Conservation (phyloP, 164 flowering plant genomes). For the Magnolia kwangsiensis region DNA sequence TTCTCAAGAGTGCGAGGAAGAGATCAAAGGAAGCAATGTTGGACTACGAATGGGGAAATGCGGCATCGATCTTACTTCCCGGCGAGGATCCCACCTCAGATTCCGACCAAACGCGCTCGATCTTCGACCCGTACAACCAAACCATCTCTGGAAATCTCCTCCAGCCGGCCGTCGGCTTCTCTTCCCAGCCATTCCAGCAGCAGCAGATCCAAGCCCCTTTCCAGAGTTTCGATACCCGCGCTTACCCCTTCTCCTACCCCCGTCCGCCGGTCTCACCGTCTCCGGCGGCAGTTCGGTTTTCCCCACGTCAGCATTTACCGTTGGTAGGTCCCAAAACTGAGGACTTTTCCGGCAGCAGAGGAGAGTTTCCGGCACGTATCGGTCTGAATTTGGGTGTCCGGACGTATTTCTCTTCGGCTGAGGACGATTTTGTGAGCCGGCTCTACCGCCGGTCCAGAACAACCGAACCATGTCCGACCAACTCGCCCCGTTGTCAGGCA, state of each 20-base stretch:
- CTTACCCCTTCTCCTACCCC: background rate
- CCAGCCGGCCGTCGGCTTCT: conserved; percentile 8
- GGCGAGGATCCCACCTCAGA: conserved; percentile 30
- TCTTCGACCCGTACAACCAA: conserved; percentile 43
- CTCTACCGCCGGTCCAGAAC: conserved; percentile 65
- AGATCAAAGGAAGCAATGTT: conserved; percentile 32
- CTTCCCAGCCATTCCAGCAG: conserved; percentile 9
- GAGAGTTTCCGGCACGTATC: conserved; percentile 41
- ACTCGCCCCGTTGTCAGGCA: conserved; percentile 74
- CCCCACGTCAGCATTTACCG: background rate
- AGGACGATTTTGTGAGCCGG: conserved; percentile 68
- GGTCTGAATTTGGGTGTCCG: conserved; percentile 80
- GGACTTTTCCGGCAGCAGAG: conserved; percentile 22
- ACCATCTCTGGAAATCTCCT: conserved; percentile 21
- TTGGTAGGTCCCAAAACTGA: conserved; percentile 44
- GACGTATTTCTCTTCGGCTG: conserved; percentile 66
- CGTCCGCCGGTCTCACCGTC: background rate
- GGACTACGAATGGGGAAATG: conserved; percentile 70
- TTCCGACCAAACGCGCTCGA: conserved; percentile 32
- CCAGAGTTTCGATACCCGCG: conserved; percentile 11
- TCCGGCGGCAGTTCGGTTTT: background rate
- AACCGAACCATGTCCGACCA: conserved; percentile 31
- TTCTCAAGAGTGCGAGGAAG: too few species aligned
- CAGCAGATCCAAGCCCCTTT: conserved; percentile 15
- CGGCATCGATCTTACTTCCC: conserved; percentile 37